A percentile compares a stretch with the other conserved stretches of the same genome.
phyloP scores from a whole-genome alignment of 2,329 filamentous ascomycete species.

The Myriosclerotinia scirpicola region DNA sequence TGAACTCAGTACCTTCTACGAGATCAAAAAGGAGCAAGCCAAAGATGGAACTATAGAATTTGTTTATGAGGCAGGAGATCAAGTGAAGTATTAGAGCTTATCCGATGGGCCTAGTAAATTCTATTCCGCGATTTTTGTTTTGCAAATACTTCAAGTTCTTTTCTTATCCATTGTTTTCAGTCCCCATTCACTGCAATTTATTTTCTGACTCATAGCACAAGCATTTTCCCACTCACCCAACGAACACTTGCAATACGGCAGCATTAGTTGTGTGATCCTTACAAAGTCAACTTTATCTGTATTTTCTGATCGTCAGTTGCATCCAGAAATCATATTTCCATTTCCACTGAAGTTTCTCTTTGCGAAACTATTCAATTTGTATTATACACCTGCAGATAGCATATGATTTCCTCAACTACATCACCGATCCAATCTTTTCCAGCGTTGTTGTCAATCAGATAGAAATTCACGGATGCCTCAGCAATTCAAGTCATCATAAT shows the following conservation, averaged over 20 bases:
- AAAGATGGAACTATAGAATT: not conserved
- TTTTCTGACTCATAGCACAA: not conserved
- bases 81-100: not conserved
- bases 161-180: not conserved
- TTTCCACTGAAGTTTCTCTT: not conserved
- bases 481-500: not conserved
- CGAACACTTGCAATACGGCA: not conserved
- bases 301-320: not conserved
- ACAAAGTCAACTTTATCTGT: not conserved
- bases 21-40: not conserved
- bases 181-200: not conserved
- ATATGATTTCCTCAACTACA: not conserved
- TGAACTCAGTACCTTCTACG: not conserved
- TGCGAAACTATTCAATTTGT: not conserved
- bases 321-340: not conserved
- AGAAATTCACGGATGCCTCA: not conserved
- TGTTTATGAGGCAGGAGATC: not conserved
- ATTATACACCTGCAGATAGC: not conserved
- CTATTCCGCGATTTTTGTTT: not conserved
- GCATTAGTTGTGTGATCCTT: not conserved
- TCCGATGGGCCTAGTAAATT: not conserved
- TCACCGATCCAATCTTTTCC: not conserved
- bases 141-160: not conserved
- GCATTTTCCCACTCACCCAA: not conserved
- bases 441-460: not conserved